Conservation (phyloP, 768 basidiomycete species). For the Lactarius indigo region DNA sequence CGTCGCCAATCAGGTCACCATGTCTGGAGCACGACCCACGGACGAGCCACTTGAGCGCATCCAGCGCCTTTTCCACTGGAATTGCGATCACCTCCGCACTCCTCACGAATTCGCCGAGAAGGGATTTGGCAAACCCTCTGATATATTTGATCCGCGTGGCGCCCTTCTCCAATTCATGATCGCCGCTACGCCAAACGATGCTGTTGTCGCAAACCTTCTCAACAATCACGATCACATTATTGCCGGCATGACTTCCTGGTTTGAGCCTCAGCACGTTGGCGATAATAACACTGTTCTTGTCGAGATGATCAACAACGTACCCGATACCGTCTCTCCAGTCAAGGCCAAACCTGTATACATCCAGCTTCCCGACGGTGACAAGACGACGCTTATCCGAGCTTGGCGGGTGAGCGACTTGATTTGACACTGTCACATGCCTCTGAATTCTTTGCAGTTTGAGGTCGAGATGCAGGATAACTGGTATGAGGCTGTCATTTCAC, state of each 20-base stretch:
- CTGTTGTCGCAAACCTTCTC: conserved; percentile 48
- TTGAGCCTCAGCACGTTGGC: conserved; percentile 46
- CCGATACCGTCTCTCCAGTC: conserved; percentile 76
- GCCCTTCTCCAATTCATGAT: conserved; percentile 79
- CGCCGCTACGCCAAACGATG: conserved; percentile 57
- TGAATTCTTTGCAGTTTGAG: conserved; percentile 53
- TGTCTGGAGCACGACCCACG: conserved; percentile 32
- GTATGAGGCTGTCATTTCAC: conserved; percentile 89
- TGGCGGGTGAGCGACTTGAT: conserved; percentile 63
- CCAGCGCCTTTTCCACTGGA: conserved; percentile 48
- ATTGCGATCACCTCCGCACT: conserved; percentile 51
- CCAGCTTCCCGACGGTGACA: conserved; percentile 68
- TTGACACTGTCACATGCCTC: not conserved
- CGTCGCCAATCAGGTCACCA: conserved; percentile 33
- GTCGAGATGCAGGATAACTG: conserved; percentile 94
- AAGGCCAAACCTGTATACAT: conserved; percentile 77
- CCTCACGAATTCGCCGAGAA: conserved; percentile 36
- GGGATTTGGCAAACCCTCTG: conserved; percentile 3
- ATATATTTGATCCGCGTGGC: conserved; percentile 39
- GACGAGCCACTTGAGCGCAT: conserved; percentile 35
- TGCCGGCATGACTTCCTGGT: conserved; percentile 44
- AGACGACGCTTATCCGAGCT: conserved; percentile 64
- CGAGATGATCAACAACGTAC: conserved; percentile 57
- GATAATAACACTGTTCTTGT: conserved; percentile 37
- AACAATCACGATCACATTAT: conserved; percentile 49